Percentiles rank a stretch among this genome's conserved stretches.
Evolutionary conservation across 2,329 filamentous ascomycete genomes (phyloP).

Genomic region (Ophiocordyceps unilateralis): DNA sequence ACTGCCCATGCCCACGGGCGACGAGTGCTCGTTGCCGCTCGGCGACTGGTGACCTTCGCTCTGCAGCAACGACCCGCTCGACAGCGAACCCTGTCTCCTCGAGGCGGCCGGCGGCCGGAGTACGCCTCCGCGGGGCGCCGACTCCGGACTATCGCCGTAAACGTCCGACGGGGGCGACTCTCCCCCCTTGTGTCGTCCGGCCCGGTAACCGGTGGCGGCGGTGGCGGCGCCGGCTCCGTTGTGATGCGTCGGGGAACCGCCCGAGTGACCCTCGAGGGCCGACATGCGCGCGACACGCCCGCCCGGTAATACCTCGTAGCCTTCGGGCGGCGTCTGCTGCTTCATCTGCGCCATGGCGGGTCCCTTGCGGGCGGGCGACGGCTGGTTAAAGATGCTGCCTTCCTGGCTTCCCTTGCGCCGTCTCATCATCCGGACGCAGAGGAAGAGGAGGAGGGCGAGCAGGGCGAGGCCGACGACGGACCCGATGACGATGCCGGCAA

Average conservation of each 20-base stretch:
- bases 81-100: slow-evolving; percentile 75
- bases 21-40: slow-evolving; percentile 58
- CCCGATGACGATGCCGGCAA: slow-evolving; percentile 82
- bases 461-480: slow-evolving; percentile 54
- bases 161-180: slow-evolving; percentile 52
- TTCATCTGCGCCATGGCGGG: slow-evolving; percentile 22
- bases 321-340: slow-evolving; percentile 22
- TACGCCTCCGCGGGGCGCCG: slow-evolving; percentile 37
- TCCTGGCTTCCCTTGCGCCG: slow-evolving; percentile 42
- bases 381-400: slow-evolving; percentile 76
- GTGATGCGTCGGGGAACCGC: slow-evolving; percentile 39
- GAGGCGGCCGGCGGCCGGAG: slow-evolving; percentile 40
- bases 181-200: slow-evolving; percentile 24
- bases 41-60: slow-evolving; percentile 59
- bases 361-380: slow-evolving; percentile 49
- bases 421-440: slow-evolving; percentile 37
- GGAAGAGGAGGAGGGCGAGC: slow-evolving; percentile 50
- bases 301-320: slow-evolving; percentile 63
- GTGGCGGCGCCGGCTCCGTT: slow-evolving; percentile 16
- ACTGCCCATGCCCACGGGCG: slow-evolving; percentile 65
- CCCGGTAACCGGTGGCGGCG: slow-evolving; percentile 27
- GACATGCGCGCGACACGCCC: slow-evolving; percentile 93
- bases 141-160: slow-evolving; percentile 55
- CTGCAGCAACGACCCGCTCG: slow-evolving; percentile 63
- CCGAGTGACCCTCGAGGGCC: slow-evolving; percentile 63